phyloP scores from a whole-genome alignment of 1,284 basidiomycete genomes.

The Pseudomicrostroma phylloplanum region DNA sequence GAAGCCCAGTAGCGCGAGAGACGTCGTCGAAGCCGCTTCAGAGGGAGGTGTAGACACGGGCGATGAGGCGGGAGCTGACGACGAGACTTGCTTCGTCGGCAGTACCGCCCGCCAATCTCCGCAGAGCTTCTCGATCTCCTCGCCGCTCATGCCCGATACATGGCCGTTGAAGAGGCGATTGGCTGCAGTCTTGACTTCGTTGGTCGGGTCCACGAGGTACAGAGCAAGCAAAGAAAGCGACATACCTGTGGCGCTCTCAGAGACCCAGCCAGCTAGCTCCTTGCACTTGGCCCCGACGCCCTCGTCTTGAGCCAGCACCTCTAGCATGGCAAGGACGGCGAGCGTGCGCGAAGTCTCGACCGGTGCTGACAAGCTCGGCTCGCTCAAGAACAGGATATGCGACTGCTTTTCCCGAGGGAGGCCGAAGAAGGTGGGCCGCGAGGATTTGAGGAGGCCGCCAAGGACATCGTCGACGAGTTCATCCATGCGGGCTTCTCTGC shows the following conservation, averaged over 20 bases:
- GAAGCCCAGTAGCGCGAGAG: conserved; percentile 51
- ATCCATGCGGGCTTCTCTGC: conserved; percentile 21
- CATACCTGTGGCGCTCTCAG: not conserved
- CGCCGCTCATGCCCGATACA: conserved; percentile 13
- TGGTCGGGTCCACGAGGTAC: conserved; percentile 16
- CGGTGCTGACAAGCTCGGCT: too few species aligned
- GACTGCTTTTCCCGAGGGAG: not conserved
- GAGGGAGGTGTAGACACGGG: not conserved
- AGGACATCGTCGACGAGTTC: not conserved
- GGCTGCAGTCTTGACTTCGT: conserved; percentile 25
- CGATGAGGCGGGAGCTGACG: conserved; percentile 1
- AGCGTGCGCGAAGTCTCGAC: not conserved
- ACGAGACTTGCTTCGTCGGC: not conserved
- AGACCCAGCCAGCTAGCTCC: not conserved
- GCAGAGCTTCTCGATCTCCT: conserved; percentile 25
- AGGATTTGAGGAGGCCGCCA: too few species aligned
- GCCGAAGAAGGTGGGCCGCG: not conserved
- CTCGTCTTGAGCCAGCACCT: conserved; percentile 4
- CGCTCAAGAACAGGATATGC: too few species aligned
- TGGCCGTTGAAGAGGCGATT: conserved; percentile 18
- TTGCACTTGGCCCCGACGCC: not conserved
- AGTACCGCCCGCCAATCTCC: conserved; percentile 42
- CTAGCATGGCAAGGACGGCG: conserved; percentile 1
- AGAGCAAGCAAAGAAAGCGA: conserved; percentile 5
- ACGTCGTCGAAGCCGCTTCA: not conserved